Evolutionary conservation across 2,329 filamentous ascomycete species (phyloP).

Genomic region (Chaetomium strumarium): DNA sequence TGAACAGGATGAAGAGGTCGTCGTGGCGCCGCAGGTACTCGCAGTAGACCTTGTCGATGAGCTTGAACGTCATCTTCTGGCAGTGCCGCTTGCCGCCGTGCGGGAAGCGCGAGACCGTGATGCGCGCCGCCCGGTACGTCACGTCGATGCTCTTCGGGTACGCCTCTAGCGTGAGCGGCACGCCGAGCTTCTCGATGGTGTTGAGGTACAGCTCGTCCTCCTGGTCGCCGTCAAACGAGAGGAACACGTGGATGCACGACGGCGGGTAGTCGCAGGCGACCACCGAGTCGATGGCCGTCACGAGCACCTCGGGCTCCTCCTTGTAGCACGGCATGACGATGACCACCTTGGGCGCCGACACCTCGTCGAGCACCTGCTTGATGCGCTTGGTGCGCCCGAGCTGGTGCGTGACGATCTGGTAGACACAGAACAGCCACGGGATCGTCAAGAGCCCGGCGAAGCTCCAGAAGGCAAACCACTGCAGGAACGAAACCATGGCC

Average conservation of each 20-base stretch:
- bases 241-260: conserved; percentile 86
- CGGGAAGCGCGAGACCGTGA: conserved; percentile 87
- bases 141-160: conserved; percentile 92
- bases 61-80: conserved; percentile 86
- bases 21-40: conserved; percentile 83
- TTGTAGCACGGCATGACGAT: conserved; percentile 97
- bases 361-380: conserved; percentile 76
- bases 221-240: conserved; percentile 88
- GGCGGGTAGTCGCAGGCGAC: conserved; percentile 91
- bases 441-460: conserved; percentile 80
- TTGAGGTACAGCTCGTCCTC: conserved; percentile 85
- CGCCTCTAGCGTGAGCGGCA: conserved; percentile 66
- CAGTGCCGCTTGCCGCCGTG: conserved; percentile 93
- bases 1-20: conserved; percentile 91
- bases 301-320: conserved; percentile 75
- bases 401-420: conserved; percentile 81
- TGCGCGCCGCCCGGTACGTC: conserved; percentile 70
- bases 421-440: conserved; percentile 90
- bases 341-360: conserved; percentile 85
- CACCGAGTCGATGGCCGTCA: conserved; percentile 84
- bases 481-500: conserved; percentile 63
- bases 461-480: conserved; percentile 95
- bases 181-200: conserved; percentile 77
- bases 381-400: conserved; percentile 76
- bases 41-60: conserved; percentile 88